phyloP scores from a whole-genome alignment of 2,329 filamentous ascomycete genomes.

The Cladosporium halotolerans region DNA sequence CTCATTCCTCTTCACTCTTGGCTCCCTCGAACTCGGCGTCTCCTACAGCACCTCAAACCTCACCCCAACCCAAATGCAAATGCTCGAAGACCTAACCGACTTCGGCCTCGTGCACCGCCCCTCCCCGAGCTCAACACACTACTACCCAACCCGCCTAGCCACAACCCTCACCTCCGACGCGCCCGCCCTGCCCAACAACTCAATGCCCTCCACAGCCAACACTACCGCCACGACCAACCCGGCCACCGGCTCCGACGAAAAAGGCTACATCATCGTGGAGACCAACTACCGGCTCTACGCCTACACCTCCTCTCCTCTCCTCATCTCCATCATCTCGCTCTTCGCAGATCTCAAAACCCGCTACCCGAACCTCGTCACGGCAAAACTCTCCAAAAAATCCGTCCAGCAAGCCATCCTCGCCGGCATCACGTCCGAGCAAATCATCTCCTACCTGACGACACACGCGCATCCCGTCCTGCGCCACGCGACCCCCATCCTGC shows the following conservation, averaged over 20 bases:
- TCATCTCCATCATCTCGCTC: constrained; percentile 87
- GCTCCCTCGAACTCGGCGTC: constrained; percentile 83
- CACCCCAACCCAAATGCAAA: constrained; percentile 72
- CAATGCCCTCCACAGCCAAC: constrained; percentile 61
- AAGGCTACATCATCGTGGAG: constrained; percentile 90
- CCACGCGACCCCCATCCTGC: constrained; percentile 69
- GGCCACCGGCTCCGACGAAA: constrained; percentile 39
- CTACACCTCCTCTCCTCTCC: constrained; percentile 87
- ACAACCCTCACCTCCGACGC: constrained; percentile 83
- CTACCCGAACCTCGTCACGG: constrained; percentile 90
- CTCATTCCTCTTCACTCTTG: constrained; percentile 91
- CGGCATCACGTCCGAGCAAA: constrained; percentile 92
- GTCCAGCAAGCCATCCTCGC: constrained; percentile 79
- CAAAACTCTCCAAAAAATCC: constrained; percentile 81
- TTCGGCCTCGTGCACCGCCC: constrained; percentile 80
- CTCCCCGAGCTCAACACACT: constrained; percentile 40
- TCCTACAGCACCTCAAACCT: constrained; percentile 84
- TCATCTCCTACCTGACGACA: constrained; percentile 83
- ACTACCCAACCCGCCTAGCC: constrained; percentile 88
- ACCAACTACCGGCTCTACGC: constrained; percentile 98
- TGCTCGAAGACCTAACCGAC: constrained; percentile 84
- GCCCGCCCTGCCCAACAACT: constrained; percentile 63
- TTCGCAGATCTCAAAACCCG: constrained; percentile 84
- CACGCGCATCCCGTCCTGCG: constrained; percentile 95
- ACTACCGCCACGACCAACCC: constrained; percentile 23